These are phyloP conservation scores for Cyclotella baltica DNA, from an alignment of 108 stramenopile genomes.

Conservation along the genomic window DNA sequence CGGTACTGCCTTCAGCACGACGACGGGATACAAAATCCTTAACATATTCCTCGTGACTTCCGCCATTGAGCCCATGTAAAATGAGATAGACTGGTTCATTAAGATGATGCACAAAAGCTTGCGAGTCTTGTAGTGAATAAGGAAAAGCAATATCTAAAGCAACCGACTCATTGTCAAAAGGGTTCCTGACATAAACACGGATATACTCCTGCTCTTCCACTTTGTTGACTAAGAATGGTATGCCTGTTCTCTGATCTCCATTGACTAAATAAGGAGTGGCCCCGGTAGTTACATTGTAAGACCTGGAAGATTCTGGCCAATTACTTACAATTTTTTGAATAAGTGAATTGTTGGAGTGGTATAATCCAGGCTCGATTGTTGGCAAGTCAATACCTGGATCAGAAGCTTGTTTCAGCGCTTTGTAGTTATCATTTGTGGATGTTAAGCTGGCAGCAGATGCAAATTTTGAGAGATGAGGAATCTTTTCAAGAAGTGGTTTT, in stretches of 20 bases:
- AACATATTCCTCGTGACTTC: conserved; percentile 85
- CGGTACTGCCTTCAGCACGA: conserved; percentile 66
- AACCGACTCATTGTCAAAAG: conserved; percentile 65
- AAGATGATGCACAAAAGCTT: conserved; percentile 51
- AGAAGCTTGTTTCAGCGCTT: background rate
- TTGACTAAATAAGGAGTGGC: conserved; percentile 82
- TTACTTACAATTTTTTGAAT: conserved; percentile 53
- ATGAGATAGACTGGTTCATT: conserved; percentile 84
- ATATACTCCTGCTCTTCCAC: conserved; percentile 56
- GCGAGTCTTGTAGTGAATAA: conserved; percentile 3
- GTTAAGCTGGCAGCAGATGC: background rate
- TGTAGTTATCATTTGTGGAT: background rate
- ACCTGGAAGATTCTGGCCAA: conserved; percentile 66
- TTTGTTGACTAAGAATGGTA: conserved; percentile 77
- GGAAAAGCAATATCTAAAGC: conserved; percentile 91
- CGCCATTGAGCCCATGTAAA: conserved; percentile 93
- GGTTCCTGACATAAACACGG: conserved; percentile 61
- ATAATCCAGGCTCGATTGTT: conserved; percentile 69
- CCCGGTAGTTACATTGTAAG: conserved; percentile 56
- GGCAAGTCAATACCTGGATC: conserved; percentile 54
- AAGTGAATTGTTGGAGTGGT: conserved; percentile 65
- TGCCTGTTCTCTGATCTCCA: conserved; percentile 85
- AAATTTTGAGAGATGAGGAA: background rate
- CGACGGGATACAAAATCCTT: conserved; percentile 75
- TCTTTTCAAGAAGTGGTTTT: conserved; percentile 1